phyloP scores from a whole-genome alignment of 2,329 filamentous ascomycete genomes.

The Epichloe brachyelytri region DNA sequence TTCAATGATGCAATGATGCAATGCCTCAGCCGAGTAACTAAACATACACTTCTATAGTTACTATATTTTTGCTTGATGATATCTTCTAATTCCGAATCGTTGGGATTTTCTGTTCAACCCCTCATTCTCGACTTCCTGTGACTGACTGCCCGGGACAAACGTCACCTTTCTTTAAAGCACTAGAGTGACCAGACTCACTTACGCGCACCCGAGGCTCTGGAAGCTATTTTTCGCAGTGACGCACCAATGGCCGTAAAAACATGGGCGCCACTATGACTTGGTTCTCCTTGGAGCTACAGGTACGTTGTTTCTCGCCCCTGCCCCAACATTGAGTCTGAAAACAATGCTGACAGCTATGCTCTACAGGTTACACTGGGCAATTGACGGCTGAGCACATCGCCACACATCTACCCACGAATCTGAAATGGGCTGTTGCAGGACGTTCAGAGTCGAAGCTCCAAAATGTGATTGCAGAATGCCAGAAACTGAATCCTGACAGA shows the following conservation, averaged over 20 bases:
- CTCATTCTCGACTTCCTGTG: not conserved
- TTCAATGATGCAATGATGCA: not conserved
- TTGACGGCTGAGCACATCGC: constrained; percentile 65
- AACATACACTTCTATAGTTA: not conserved
- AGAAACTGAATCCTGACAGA: constrained; percentile 55
- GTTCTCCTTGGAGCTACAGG: constrained; percentile 46
- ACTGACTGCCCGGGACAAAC: not conserved
- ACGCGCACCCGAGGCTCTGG: not conserved
- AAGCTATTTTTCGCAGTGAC: not conserved
- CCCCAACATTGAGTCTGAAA: constrained; percentile 5
- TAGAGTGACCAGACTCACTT: not conserved
- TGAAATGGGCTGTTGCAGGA: constrained; percentile 82
- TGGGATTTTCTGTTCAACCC: not conserved
- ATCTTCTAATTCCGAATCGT: not conserved
- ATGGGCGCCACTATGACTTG: constrained; percentile 42
- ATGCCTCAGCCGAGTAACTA: too few relatives aligned
- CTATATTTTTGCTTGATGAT: not conserved
- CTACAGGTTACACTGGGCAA: constrained; percentile 67
- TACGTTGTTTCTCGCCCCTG: constrained; percentile 13
- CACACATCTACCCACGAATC: constrained; percentile 53
- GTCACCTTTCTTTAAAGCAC: not conserved
- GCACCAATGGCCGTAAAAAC: constrained; percentile 33
- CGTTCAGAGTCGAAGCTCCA: constrained; percentile 68
- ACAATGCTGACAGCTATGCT: not conserved
- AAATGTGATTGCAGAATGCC: constrained; percentile 52